These are phyloP conservation scores for Smithsoniella earleae DNA, from an alignment of 163 green algal species.

Conservation along the genomic window DNA sequence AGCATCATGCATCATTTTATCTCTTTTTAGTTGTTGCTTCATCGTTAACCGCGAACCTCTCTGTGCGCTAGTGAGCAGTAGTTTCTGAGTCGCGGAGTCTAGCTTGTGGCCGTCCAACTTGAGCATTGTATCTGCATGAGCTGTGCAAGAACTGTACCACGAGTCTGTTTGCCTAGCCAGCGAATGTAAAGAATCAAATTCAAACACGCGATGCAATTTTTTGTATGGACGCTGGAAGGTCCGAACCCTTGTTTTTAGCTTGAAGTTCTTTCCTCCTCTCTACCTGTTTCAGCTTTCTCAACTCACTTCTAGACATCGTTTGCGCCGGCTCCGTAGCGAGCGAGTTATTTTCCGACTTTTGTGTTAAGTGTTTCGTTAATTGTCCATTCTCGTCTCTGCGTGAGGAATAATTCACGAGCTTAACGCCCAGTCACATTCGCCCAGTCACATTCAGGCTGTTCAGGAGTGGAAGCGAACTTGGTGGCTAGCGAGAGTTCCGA, in stretches of 20 bases:
- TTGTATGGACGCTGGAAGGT: neutral
- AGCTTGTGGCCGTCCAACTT: conserved; percentile 3
- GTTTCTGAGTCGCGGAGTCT: neutral
- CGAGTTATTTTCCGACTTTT: too few relatives aligned
- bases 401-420: too few relatives aligned
- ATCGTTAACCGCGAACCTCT: neutral
- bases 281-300: conserved; percentile 26
- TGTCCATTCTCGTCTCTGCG: too few relatives aligned
- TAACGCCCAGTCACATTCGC: too few relatives aligned
- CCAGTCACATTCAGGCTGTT: too few relatives aligned
- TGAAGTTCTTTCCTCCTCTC: conserved; percentile 1
- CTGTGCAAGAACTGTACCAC: neutral
- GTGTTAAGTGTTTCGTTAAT: too few relatives aligned
- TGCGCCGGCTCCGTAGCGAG: too few relatives aligned
- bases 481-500: too few relatives aligned
- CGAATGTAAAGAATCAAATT: too few relatives aligned
- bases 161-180: too few relatives aligned
- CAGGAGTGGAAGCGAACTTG: too few relatives aligned
- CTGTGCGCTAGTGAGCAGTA: neutral
- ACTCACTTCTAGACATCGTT: neutral
- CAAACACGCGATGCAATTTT: too few relatives aligned
- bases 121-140: neutral
- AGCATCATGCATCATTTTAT: conserved; percentile 1
- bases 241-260: neutral
- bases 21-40: conserved; percentile 3